Percentiles rank a stretch among this genome's conserved stretches.
Evolutionary conservation across 2,329 filamentous ascomycete genomes (phyloP).

Genomic region (Fusarium tupiense): DNA sequence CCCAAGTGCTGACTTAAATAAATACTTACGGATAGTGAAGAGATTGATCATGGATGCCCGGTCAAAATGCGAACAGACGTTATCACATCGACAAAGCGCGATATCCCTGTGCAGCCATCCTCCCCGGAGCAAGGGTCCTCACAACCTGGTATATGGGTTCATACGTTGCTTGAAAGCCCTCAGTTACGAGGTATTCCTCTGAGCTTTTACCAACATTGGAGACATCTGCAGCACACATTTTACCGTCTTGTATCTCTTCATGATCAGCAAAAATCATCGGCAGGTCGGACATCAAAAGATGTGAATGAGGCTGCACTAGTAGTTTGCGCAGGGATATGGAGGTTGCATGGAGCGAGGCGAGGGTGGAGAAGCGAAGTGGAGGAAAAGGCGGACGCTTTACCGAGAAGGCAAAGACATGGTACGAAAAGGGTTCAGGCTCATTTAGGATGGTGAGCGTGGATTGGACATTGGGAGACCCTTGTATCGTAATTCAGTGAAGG

Average conservation of each 20-base stretch:
- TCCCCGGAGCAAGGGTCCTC: slow-evolving; percentile 19
- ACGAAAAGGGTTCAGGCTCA: slow-evolving; percentile 34
- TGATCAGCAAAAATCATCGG: neutral
- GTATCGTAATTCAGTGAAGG: neutral
- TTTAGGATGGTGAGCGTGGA: slow-evolving; percentile 14
- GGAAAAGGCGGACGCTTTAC: slow-evolving; percentile 34
- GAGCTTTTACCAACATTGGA: neutral
- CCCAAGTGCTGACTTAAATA: slow-evolving; percentile 18
- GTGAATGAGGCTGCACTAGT: slow-evolving; percentile 40
- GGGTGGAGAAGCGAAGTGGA: slow-evolving; percentile 33
- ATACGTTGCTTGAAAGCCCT: neutral
- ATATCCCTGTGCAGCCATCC: slow-evolving; percentile 25
- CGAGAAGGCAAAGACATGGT: slow-evolving; percentile 28
- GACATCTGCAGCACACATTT: neutral
- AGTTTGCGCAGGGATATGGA: slow-evolving; percentile 28
- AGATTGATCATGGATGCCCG: slow-evolving; percentile 31
- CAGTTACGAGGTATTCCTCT: neutral
- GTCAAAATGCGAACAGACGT: slow-evolving; percentile 26
- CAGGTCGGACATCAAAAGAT: slow-evolving; percentile 1
- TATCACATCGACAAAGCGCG: slow-evolving; percentile 31
- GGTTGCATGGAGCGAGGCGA: slow-evolving; percentile 30
- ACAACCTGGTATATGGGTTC: neutral
- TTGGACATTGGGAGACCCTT: slow-evolving; percentile 6
- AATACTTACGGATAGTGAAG: slow-evolving; percentile 23
- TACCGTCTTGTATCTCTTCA: neutral